Conservation (phyloP, 768 basidiomycete species). For the Tricholoma sp. region DNA sequence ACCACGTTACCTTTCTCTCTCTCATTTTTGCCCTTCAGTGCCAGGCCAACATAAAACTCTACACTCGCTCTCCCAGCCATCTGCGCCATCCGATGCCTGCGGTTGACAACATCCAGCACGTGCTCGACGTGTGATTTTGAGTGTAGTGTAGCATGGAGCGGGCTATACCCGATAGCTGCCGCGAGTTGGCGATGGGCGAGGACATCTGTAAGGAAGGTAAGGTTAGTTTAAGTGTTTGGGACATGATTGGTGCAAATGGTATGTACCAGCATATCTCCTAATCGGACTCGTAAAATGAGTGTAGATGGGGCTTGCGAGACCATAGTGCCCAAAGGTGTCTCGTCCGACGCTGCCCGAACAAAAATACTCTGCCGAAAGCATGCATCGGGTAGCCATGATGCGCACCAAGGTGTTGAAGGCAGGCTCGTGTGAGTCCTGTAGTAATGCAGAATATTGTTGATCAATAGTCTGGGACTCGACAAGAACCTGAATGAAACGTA, state of each 20-base stretch:
- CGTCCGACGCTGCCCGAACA: conserved; percentile 90
- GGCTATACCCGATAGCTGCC: conserved; percentile 78
- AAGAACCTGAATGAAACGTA: conserved; percentile 23
- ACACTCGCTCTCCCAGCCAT: conserved; percentile 96
- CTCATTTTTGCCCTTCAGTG: conserved; percentile 67
- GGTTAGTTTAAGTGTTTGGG: not conserved
- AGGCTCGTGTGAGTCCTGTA: conserved; percentile 74
- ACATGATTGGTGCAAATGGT: not conserved
- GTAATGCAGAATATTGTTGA: not conserved
- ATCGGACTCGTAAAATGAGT: conserved; percentile 99
- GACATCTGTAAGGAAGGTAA: conserved; percentile 54
- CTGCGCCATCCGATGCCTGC: conserved; percentile 92
- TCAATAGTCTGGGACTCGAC: not conserved
- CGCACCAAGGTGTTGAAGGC: conserved; percentile 97
- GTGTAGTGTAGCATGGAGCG: conserved; percentile 85
- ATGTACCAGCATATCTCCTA: conserved; percentile 84
- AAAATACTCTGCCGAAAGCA: conserved; percentile 98
- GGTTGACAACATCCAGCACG: conserved; percentile 81
- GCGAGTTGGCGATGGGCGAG: conserved; percentile 91
- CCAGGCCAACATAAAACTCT: conserved; percentile 95
- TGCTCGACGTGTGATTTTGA: conserved; percentile 87
- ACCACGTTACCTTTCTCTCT: conserved; percentile 40
- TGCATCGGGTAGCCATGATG: conserved; percentile 98
- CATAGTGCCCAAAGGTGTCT: conserved; percentile 95
- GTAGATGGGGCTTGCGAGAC: conserved; percentile 94